A percentile compares a stretch with the other conserved stretches of the same genome.
These are phyloP conservation scores for Cucumis cinereus DNA, from an alignment of 306 rosid species.

Conservation along the genomic window DNA sequence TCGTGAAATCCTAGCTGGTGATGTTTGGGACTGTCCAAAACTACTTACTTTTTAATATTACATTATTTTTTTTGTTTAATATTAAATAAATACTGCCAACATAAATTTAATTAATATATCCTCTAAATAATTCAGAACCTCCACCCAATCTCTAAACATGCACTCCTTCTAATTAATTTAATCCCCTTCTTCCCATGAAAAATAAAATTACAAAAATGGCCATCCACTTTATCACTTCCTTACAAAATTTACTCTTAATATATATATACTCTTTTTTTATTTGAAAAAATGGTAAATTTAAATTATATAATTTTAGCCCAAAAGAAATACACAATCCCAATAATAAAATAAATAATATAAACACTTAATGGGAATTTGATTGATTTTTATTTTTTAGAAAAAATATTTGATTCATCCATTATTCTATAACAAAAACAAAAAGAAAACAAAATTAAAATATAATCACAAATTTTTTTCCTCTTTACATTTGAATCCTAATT, in stretches of 20 bases:
- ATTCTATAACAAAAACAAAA: background rate
- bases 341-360: no score
- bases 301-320: no score
- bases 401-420: background rate
- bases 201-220: no score
- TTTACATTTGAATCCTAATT: background rate
- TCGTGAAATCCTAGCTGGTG: constrained; percentile 8
- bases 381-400: background rate
- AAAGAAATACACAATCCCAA: no score
- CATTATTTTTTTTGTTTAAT: background rate
- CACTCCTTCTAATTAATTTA: background rate
- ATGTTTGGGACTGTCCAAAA: constrained; percentile 16
- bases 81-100: background rate
- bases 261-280: no score
- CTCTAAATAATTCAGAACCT: background rate
- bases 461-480: background rate
- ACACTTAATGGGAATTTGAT: background rate
- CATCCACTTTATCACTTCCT: no score
- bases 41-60: constrained; percentile 9
- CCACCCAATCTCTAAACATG: constrained; percentile 10
- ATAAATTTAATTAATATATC: background rate
- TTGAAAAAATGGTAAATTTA: no score
- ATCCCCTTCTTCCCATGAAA: no score
- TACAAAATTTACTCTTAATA: no score
- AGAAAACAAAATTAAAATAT: background rate